These are phyloP conservation scores for Coemansia aciculifera DNA, from an alignment of 192 early-diverging fungal species.

Conservation along the genomic window DNA sequence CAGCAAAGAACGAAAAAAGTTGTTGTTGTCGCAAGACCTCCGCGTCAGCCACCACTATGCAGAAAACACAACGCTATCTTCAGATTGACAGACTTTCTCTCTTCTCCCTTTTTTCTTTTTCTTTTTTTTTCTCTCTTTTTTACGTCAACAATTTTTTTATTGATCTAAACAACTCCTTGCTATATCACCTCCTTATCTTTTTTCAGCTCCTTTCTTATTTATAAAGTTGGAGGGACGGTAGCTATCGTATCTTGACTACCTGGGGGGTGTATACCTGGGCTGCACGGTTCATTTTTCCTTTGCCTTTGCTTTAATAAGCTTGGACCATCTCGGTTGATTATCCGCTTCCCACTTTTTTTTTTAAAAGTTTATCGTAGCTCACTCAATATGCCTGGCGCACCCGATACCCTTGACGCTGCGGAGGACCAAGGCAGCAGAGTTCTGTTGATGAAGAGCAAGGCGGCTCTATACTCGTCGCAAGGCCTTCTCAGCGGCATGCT, in stretches of 20 bases:
- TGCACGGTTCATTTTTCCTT: background rate
- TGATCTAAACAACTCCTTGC: background rate
- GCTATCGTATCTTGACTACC: background rate
- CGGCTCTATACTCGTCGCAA: conserved; percentile 50
- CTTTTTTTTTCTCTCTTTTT: background rate
- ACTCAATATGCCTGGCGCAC: conserved; percentile 34
- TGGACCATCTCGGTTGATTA: conserved; percentile 5
- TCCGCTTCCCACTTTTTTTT: background rate
- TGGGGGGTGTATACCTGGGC: background rate
- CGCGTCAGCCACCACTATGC: background rate
- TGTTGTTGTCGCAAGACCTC: background rate
- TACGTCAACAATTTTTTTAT: background rate
- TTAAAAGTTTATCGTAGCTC: background rate
- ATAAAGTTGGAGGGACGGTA: background rate
- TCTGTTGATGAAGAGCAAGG: conserved; percentile 42
- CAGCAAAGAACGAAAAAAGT: background rate
- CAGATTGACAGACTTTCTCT: background rate
- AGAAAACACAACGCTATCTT: background rate
- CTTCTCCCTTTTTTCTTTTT: background rate
- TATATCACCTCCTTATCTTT: background rate
- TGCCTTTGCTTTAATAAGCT: background rate
- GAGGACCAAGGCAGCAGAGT: conserved; percentile 7
- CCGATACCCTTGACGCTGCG: conserved; percentile 29
- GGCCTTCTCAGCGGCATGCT: conserved; percentile 48
- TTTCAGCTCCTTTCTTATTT: background rate